Evolutionary conservation across 2,329 filamentous ascomycete genomes (phyloP).

Genomic region (Drechslerella coelobrocha): DNA sequence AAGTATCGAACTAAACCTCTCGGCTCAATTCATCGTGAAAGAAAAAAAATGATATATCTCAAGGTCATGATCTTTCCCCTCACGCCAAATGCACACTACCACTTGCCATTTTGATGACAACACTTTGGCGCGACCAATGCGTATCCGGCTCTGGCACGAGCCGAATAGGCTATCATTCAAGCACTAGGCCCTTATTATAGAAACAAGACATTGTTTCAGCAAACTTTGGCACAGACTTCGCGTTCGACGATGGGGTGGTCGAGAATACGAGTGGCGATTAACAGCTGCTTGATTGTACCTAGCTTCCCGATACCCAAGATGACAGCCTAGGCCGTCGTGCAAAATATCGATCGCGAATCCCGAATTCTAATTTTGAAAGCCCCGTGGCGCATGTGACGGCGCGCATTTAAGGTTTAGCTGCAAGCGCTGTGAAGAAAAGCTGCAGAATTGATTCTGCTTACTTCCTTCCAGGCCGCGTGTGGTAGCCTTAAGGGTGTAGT

Average conservation of each 20-base stretch:
- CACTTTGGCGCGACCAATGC: not conserved
- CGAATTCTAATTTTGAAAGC: not conserved
- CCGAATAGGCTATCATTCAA: conserved; percentile 35
- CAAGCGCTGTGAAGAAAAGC: not conserved
- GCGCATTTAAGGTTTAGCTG: not conserved
- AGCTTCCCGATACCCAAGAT: conserved; percentile 17
- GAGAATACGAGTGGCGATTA: conserved; percentile 15
- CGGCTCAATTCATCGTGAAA: not conserved
- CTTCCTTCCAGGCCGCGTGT: conserved; percentile 4
- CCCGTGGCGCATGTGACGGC: conserved; percentile 1
- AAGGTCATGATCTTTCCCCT: not conserved
- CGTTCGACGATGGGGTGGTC: not conserved
- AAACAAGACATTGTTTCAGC: conserved; percentile 21
- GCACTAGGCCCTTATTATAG: conserved; percentile 2
- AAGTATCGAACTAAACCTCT: not conserved
- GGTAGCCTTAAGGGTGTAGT: conserved; percentile 2
- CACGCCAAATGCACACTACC: not conserved
- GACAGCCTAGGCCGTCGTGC: conserved; percentile 6
- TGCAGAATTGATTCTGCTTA: not conserved
- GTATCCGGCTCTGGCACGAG: conserved; percentile 7
- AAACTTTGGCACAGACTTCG: not conserved
- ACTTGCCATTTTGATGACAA: conserved; percentile 3
- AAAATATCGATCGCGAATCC: conserved; percentile 1
- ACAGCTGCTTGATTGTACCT: conserved; percentile 43
- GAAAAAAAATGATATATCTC: not conserved